Percentiles rank a stretch among this genome's conserved stretches.
phyloP scores from a whole-genome alignment of 164 flowering plant genomes.

The Vitis cinerea region DNA sequence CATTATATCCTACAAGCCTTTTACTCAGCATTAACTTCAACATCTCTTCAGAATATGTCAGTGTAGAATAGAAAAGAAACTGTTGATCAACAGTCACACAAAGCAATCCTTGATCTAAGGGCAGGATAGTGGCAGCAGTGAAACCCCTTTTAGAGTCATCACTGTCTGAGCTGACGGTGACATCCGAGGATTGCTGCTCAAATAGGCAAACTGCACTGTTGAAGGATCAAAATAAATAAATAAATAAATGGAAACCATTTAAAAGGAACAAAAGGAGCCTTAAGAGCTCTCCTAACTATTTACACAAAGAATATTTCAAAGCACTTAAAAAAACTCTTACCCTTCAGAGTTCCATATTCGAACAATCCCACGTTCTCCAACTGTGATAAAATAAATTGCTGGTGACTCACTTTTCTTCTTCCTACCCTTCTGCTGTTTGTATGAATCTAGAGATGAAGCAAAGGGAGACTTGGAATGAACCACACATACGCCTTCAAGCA shows the following conservation, averaged over 20 bases:
- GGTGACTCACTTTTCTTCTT: conserved; percentile 43
- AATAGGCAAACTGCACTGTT: conserved; percentile 70
- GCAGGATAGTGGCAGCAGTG: conserved; percentile 68
- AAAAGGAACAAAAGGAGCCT: neutral
- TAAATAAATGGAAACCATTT: neutral
- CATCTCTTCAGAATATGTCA: conserved; percentile 33
- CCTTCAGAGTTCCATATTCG: conserved; percentile 86
- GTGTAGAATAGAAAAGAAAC: conserved; percentile 66
- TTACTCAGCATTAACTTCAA: conserved; percentile 44
- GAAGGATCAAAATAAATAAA: conserved; percentile 13
- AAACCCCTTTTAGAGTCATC: conserved; percentile 74
- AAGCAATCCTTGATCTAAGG: conserved; percentile 76
- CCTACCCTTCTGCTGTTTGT: conserved; percentile 9
- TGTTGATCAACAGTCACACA: too few relatives aligned
- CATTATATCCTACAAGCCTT: conserved; percentile 88
- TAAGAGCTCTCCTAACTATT: neutral
- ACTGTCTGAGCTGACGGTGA: conserved; percentile 40
- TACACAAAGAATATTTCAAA: conserved; percentile 12
- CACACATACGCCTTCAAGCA: conserved; percentile 70
- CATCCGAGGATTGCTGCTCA: conserved; percentile 81
- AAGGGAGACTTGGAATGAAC: conserved; percentile 43
- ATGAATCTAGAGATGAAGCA: conserved; percentile 33
- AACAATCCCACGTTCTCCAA: conserved; percentile 89
- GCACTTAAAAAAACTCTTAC: conserved; percentile 30
- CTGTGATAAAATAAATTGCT: conserved; percentile 59